phyloP scores from a whole-genome alignment of 2,329 filamentous ascomycete genomes.

The Dothistroma pini region DNA sequence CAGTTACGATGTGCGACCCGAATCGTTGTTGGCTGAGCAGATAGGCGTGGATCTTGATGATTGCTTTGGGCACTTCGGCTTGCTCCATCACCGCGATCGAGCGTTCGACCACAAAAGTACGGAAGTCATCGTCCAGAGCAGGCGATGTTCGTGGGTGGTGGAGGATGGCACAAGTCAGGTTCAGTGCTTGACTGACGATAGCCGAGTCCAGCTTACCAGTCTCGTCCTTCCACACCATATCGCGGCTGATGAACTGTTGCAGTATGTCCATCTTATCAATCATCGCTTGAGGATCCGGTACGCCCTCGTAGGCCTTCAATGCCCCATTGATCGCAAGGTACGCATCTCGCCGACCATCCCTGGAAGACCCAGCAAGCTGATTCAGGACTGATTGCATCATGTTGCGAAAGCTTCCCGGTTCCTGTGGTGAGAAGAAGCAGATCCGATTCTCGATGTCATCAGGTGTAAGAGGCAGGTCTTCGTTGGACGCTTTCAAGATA shows the following conservation, averaged over 20 bases:
- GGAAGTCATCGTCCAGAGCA: slow-evolving; percentile 73
- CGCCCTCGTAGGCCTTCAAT: slow-evolving; percentile 74
- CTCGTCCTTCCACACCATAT: slow-evolving; percentile 62
- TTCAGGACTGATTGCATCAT: slow-evolving; percentile 84
- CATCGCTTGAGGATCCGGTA: slow-evolving; percentile 71
- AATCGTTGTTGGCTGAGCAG: slow-evolving; percentile 80
- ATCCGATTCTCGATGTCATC: slow-evolving; percentile 40
- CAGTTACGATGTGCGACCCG: slow-evolving; percentile 66
- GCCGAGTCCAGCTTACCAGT: slow-evolving; percentile 56
- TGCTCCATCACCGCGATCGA: slow-evolving; percentile 72
- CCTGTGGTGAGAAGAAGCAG: slow-evolving; percentile 44
- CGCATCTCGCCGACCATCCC: slow-evolving; percentile 73
- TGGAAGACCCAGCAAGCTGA: slow-evolving; percentile 71
- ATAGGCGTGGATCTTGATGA: slow-evolving; percentile 75
- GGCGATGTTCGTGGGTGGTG: slow-evolving; percentile 65
- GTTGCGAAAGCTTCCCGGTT: slow-evolving; percentile 60
- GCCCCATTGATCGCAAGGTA: slow-evolving; percentile 76
- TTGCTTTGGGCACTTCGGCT: slow-evolving; percentile 65
- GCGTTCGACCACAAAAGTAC: slow-evolving; percentile 74
- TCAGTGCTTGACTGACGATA: slow-evolving; percentile 72
- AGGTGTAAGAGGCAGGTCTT: slow-evolving; percentile 35
- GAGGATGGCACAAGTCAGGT: slow-evolving; percentile 71
- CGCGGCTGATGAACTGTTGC: slow-evolving; percentile 77
- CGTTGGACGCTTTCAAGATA: slow-evolving; percentile 72
- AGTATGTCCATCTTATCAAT: slow-evolving; percentile 73